Evolutionary conservation across 768 basidiomycete genomes (phyloP), one percentile per base, ranked within the genome.

Genomic region (Lyophyllum shimeji): DNA sequence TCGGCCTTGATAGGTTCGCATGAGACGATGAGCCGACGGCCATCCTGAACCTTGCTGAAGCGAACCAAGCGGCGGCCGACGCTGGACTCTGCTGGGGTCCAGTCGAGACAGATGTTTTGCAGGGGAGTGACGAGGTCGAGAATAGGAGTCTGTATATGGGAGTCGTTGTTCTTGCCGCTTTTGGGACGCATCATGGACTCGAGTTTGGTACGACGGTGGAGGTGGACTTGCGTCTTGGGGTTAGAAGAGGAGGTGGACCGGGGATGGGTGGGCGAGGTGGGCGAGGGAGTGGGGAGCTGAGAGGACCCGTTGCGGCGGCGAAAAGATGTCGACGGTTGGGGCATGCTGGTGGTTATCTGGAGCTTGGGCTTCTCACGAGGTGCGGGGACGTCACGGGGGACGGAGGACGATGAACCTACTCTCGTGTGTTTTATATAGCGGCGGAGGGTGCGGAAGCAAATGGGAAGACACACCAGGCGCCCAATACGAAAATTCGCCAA

Each of bases 41-140:
- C 91, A 51, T 90, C 85, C 68, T 89, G 90, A 7, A 87, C 70
- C 55, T 93, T 86, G 61, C 80, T 77, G 71, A 98, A 96, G 46
- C 89, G 88, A 43, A 98, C 91, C 34, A 98, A 86, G 42, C 95
- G 86, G 46, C 96, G 85, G 3, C 89, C 85, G 2, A 78, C 76
- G 15, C 74, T 67, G 55, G 84, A 69, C 67, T 98, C 96, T 21
- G 87, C 79, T 13, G 78, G 71, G 15, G 77, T 76, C 86, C 89
- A 89, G 17, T 74, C 79, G 3, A 69, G 65, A 69, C 82, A 84
- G 47, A 90, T 76, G 48, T 63, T 69, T 27, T 81, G 74, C 33
- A 87, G 77, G 2, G 85, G 78, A 15, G 82, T 83, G 55, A 81
- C 68, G 53, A 90, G 74, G 33, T 87, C 80, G 44, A 91, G 83